Base-by-base conservation (phyloP, 2,329 filamentous ascomycete genomes). In the Fusarium pseudonygamai region DNA sequence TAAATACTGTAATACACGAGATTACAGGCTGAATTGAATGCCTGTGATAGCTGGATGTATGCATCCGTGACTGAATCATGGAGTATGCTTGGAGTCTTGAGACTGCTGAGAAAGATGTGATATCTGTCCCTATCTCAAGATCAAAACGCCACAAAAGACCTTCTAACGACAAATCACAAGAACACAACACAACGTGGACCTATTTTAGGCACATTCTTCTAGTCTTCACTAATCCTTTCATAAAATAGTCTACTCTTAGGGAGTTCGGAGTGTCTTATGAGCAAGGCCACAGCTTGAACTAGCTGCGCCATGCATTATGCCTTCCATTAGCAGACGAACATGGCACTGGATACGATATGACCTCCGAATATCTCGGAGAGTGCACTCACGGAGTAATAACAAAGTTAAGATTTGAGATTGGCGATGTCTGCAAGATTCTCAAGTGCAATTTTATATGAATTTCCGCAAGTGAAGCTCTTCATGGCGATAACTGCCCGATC, bases 401-500 rank as follows among this genome's bases (percentile, higher is more conserved):
- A 28, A 43, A 28, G 24, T 40, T 22, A 40, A 20, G 13, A 16
- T 46, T 39, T 26, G 34, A 49, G 20, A 69, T 37, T 28, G 30
- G 28, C 42, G 37, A 39, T 26, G 36, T 55, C 42, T 52, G 47
- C 24, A 28, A 56, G 20, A 45, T 28, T 57, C 24, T 28, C 8
- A 36, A 32, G 13, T 16, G 34, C 28, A 39, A 30, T 45, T 55
- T 60, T 53, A 20, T 53, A 32, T 55, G 52, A 64, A 22, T 56
- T 61, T 30, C 18, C 9, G 20, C 28, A 47, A 43, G 40, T 63
- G 46, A 70, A 49, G 65, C 59, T 59, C 37, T 36, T 40, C 28
- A 64, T 60, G 64, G 64, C 49, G 43, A 69, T 56, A 64, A 28
- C 43, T 69, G 37, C 67, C 67, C 42, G 40, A 69, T 70, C 52